Evolutionary conservation across 805 yeast species (phyloP), one percentile per base, ranked within the genome.

Genomic region (Candida broadrunensis): DNA sequence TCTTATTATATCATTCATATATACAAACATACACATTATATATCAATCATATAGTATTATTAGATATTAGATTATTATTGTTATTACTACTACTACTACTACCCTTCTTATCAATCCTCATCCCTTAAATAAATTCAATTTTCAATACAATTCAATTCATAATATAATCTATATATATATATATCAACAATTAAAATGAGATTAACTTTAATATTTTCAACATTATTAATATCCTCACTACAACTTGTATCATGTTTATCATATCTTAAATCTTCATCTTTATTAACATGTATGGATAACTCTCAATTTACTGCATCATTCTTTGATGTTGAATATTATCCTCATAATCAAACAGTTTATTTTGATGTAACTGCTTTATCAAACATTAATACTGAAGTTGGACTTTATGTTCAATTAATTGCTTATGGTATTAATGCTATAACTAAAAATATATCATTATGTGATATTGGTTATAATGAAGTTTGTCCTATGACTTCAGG

Each of bases 271-370:
- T 77, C 93, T 0, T 61, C 79, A 15, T 88, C 97, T 7, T 71
- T 93, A 50, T 69, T 91, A 51, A 87, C 98, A 30, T 93, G 99
- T 70, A 90, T 89, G 96, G 83, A 81, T 33, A 71, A 85, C 60
- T 90, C 99, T 6, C 84, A 81, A 58, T 81, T 93, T 52, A 81
- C 96, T 2, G 91, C 97, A 4, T 78, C 89, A 7, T 78, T 73
- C 49, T 90, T 93, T 57, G 85, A 87, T 52, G 95, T 90, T 38
- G 64, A 64, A 33, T 87, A 75, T 60, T 83, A 67, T 55, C 95
- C 96, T 3, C 71, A 63, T 34, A 85, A 85, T 61, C 62, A 60
- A 16, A 71, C 85, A 1, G 82, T 83, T 7, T 70, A 64, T 4
- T 80, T 88, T 50, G 81, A 85, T 49, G 72, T 91, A 21, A 76